Base-by-base conservation (phyloP, 148 eudicot genomes). In the Camellia granthamiana region DNA sequence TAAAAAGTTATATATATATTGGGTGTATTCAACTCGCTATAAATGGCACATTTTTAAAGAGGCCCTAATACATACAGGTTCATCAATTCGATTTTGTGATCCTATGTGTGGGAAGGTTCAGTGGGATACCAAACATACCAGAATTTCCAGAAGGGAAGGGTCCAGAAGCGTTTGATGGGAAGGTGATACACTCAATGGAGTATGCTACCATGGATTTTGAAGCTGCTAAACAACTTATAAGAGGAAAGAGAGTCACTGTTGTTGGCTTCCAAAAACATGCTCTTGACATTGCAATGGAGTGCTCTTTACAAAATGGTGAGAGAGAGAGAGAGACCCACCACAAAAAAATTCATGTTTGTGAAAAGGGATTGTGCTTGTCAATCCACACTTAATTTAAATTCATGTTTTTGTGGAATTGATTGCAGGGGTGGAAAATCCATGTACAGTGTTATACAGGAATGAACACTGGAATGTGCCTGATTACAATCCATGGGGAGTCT, bases 191-290 rank as follows among this genome's bases (percentile, higher is more conserved):
- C 82, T 90, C 92, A 7, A 87, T 84, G 91, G 97, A 91, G 3
- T 91, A 84, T 18, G 77, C 91, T 10, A 64, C 76, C 46, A 79
- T 91, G 89, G 89, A 83, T 58, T 5, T 78, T 59, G 63, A 78
- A 9, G 23, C 30, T 43, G 96, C 97, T 10, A 72, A 75, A 18
- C 71, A 77, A 43, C 75, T 86, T 18, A 62, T 94, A 67, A 76
- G 77, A 70, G 93, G 89, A 3, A 91, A 94, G 79, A 55, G 75
- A 44, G 89, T 90, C 14, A 81, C 83, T 2, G 89, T 94, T 2
- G 92, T 94, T 18, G 98, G 98, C 47, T 78, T 83, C 62, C 90
- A 82, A 51, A 92, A 92, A 86, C 85, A 89, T 5, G 98, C 88
- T 14, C 80, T 92, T 16, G 98, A 94, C 82, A 86, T 89, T 58